phyloP scores from a whole-genome alignment of 495 filamentous ascomycete genomes.

The Neurospora tetraspora region DNA sequence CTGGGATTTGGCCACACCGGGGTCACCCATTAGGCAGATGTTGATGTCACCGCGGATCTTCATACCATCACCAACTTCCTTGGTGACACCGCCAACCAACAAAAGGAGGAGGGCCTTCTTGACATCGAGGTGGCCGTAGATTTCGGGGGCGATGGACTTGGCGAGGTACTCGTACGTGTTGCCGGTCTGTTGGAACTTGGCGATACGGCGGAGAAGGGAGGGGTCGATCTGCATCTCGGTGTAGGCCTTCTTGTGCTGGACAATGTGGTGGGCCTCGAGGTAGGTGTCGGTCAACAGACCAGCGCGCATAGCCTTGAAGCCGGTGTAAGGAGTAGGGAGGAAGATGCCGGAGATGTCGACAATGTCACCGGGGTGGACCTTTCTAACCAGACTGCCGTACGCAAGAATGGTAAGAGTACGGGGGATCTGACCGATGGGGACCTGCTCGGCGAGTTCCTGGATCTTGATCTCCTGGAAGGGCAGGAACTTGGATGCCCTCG shows the following conservation, averaged over 20 bases:
- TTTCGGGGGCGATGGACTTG: slow-evolving; percentile 93
- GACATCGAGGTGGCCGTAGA: slow-evolving; percentile 91
- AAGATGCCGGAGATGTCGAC: slow-evolving; percentile 92
- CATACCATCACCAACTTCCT: slow-evolving; percentile 97
- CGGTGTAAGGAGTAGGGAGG: slow-evolving; percentile 92
- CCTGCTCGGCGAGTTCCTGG: slow-evolving; percentile 96
- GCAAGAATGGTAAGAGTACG: slow-evolving; percentile 81
- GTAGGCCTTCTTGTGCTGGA: slow-evolving; percentile 96
- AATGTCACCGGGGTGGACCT: slow-evolving; percentile 87
- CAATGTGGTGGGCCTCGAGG: slow-evolving; percentile 84
- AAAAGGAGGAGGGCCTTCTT: slow-evolving; percentile 95
- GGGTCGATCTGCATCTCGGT: slow-evolving; percentile 70
- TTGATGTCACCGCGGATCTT: slow-evolving; percentile 97
- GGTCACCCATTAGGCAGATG: slow-evolving; percentile 97
- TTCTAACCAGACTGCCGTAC: slow-evolving; percentile 72
- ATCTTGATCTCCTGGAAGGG: slow-evolving; percentile 98
- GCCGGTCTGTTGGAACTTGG: slow-evolving; percentile 67
- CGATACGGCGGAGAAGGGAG: slow-evolving; percentile 67
- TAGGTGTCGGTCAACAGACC: slow-evolving; percentile 95
- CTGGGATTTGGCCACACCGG: slow-evolving; percentile 98
- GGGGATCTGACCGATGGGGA: slow-evolving; percentile 95
- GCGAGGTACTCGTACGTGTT: slow-evolving; percentile 91
- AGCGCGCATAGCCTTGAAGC: slow-evolving; percentile 91
- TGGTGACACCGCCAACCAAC: slow-evolving; percentile 91
- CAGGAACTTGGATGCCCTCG: slow-evolving; percentile 89